These are phyloP conservation scores for Sisymbrium altissimum DNA, from an alignment of 345 rosid genomes.

Conservation along the genomic window DNA sequence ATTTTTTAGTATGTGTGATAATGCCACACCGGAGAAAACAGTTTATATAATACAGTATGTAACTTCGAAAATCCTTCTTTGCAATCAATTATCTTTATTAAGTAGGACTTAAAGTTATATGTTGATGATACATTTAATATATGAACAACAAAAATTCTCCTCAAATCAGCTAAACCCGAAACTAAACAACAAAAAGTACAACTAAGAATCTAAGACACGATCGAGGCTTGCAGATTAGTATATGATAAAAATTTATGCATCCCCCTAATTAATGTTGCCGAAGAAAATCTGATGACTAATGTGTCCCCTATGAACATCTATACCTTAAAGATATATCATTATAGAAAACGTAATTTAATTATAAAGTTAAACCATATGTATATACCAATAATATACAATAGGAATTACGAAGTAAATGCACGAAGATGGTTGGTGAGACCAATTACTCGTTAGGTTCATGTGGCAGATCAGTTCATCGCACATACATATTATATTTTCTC, in stretches of 20 bases:
- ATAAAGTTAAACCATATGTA: neutral
- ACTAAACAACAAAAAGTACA: neutral
- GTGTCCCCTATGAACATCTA: neutral
- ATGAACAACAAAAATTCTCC: neutral
- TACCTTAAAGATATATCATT: neutral
- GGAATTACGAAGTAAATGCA: conserved; percentile 25
- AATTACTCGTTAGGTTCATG: conserved; percentile 16
- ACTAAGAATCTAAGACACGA: neutral
- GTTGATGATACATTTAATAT: neutral
- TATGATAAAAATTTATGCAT: neutral
- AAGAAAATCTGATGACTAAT: conserved; percentile 10
- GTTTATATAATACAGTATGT: neutral
- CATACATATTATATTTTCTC: conserved; percentile 18
- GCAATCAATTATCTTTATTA: neutral
- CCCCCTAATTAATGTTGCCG: conserved; percentile 1
- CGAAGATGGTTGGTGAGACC: conserved; percentile 29
- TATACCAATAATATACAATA: neutral
- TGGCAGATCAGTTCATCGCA: conserved; percentile 11
- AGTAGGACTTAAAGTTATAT: neutral
- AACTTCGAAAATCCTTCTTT: neutral
- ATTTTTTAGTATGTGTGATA: neutral
- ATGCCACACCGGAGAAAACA: neutral
- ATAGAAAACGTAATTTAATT: neutral
- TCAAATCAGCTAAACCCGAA: neutral
- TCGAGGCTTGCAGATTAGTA: neutral